Percentiles rank a stretch among this genome's conserved stretches.
These are phyloP conservation scores for Saprolegnia diclina DNA, from an alignment of 352 stramenopile genomes.

Conservation along the genomic window DNA sequence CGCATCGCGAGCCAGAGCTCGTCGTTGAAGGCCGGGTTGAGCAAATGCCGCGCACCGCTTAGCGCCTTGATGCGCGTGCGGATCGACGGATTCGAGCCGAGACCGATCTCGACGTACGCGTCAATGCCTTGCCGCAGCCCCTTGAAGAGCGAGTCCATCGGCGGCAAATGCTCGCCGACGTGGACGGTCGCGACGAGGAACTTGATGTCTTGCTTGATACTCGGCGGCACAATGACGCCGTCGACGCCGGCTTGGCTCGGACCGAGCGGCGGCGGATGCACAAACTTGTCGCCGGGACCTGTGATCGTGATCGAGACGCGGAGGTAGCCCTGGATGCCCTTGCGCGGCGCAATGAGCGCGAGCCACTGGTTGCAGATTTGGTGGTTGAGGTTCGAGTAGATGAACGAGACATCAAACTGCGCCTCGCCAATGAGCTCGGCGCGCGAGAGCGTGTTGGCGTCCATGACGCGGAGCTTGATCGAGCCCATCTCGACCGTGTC, in stretches of 20 bases:
- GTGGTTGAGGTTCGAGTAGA: slow-evolving; percentile 80
- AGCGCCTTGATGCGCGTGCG: slow-evolving; percentile 66
- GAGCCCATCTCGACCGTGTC: slow-evolving; percentile 74
- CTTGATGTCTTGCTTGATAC: slow-evolving; percentile 60
- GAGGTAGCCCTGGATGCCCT: slow-evolving; percentile 85
- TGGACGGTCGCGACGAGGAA: slow-evolving; percentile 60
- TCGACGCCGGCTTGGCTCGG: slow-evolving; percentile 38
- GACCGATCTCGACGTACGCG: slow-evolving; percentile 53
- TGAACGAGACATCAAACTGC: slow-evolving; percentile 80
- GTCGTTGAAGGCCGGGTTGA: slow-evolving; percentile 68
- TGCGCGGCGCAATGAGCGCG: slow-evolving; percentile 69
- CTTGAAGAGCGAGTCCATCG: slow-evolving; percentile 53
- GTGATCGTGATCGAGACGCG: slow-evolving; percentile 81
- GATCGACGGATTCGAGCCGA: slow-evolving; percentile 53
- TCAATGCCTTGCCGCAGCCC: slow-evolving; percentile 50
- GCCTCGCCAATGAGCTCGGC: slow-evolving; percentile 81
- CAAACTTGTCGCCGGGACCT: slow-evolving; percentile 77
- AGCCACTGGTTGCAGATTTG: slow-evolving; percentile 87
- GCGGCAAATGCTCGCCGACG: slow-evolving; percentile 55
- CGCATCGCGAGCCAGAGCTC: slow-evolving; percentile 67
- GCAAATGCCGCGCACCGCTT: slow-evolving; percentile 54
- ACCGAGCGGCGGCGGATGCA: slow-evolving; percentile 55
- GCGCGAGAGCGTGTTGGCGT: slow-evolving; percentile 76
- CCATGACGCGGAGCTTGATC: slow-evolving; percentile 73
- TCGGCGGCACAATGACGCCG: slow-evolving; percentile 71